Evolutionary conservation across 257 asterid genomes (phyloP).

Genomic region (Plantago elongata): DNA sequence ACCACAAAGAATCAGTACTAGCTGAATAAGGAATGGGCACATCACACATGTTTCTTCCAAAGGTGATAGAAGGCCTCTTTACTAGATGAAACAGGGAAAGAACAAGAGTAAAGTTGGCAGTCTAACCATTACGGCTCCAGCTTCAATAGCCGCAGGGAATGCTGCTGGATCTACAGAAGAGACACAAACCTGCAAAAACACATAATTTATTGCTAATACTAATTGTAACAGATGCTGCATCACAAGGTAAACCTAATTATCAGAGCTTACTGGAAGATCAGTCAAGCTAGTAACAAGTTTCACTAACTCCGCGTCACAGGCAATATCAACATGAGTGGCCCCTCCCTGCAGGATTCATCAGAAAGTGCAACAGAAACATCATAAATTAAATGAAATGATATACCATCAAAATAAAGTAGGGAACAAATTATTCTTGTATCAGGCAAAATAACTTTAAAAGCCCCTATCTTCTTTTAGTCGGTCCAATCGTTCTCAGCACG

Average conservation of each 20-base stretch:
- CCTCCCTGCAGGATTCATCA: conserved; percentile 56
- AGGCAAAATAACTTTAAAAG: too few relatives aligned
- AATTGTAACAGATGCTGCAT: not conserved
- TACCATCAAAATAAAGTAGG: not conserved
- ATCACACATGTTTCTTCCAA: too few relatives aligned
- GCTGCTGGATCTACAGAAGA: conserved; percentile 84
- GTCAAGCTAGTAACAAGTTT: conserved; percentile 73
- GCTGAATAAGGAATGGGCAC: too few relatives aligned
- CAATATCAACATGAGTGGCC: conserved; percentile 91
- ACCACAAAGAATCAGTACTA: conserved; percentile 4
- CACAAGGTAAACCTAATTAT: not conserved
- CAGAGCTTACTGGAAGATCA: conserved; percentile 57
- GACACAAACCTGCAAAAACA: conserved; percentile 64
- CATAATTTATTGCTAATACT: not conserved
- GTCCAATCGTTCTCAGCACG: too few relatives aligned
- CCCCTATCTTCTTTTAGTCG: too few relatives aligned
- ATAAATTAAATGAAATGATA: not conserved
- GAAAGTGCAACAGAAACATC: not conserved
- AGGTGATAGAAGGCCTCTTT: not conserved
- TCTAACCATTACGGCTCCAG: conserved; percentile 82
- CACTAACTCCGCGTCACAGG: conserved; percentile 81
- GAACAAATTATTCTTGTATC: too few relatives aligned
- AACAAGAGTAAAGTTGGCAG: not conserved
- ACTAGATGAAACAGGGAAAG: not conserved
- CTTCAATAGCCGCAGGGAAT: conserved; percentile 82